Evolutionary conservation across 2,329 filamentous ascomycete species (phyloP).

Genomic region (Aspergillus melleus): DNA sequence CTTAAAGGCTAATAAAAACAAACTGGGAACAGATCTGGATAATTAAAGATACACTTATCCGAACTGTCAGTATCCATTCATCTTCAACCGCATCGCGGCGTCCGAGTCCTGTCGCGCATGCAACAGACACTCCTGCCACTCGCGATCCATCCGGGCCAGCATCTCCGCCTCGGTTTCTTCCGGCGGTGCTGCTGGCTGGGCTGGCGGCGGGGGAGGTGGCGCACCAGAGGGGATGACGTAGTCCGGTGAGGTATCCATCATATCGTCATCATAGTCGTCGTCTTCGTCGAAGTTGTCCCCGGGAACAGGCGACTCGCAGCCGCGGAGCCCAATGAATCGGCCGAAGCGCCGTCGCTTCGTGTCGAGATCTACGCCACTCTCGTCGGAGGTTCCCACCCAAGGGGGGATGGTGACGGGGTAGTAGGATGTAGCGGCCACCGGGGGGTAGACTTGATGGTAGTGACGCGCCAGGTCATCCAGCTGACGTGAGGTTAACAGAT

Average conservation of each 20-base stretch:
- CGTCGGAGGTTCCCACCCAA: constrained; percentile 29
- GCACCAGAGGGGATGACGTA: neutral
- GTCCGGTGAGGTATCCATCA: neutral
- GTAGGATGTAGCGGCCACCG: constrained; percentile 27
- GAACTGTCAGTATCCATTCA: neutral
- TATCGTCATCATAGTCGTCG: neutral
- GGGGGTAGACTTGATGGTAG: constrained; percentile 45
- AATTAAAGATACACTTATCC: neutral
- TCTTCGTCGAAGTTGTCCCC: neutral
- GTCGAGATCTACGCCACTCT: constrained; percentile 29
- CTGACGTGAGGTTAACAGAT: constrained; percentile 42
- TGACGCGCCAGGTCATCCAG: constrained; percentile 43
- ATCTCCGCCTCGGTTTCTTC: constrained; percentile 17
- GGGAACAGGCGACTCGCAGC: constrained; percentile 32
- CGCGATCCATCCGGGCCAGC: constrained; percentile 24
- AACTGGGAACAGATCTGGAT: neutral
- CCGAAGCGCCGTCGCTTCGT: constrained; percentile 45
- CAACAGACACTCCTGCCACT: constrained; percentile 32
- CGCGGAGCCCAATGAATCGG: constrained; percentile 44
- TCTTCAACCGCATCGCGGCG: constrained; percentile 18
- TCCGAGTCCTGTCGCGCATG: constrained; percentile 25
- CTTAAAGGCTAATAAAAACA: too few relatives aligned
- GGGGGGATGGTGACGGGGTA: constrained; percentile 37
- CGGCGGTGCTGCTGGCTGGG: neutral
- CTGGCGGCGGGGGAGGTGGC: neutral